Evolutionary conservation across 495 filamentous ascomycete genomes (phyloP), one percentile per base, ranked within the genome.

Genomic region (Staphylotrichum tortipilum): DNA sequence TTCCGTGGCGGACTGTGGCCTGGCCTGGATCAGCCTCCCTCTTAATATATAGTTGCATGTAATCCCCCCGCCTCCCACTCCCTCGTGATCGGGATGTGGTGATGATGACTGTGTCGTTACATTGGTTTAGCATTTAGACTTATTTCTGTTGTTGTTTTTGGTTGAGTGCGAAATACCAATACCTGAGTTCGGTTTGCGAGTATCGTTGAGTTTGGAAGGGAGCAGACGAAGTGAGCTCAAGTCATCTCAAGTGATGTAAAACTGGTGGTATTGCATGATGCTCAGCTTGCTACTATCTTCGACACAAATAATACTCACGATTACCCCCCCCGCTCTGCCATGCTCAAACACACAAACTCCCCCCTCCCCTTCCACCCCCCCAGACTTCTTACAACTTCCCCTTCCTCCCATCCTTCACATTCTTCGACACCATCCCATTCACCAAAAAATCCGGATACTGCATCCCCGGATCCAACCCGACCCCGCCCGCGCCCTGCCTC

Each of bases 401-500:
- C 52, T 68, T 68, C 41, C 59, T 63, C 14, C 66, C 69, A 17
- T 37, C 54, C 57, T 74, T 75, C 22, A 76, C 40, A 38, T 64
- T 45, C 53, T 71, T 68, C 21, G 65, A 68, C 35, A 70, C 62
- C 47, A 68, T 56, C 22, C 71, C 71, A 11, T 54, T 54, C 4
- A 70, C 43, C 53, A 76, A 49, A 42, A 65, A 75, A 26, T 72
- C 62, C 2, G 73, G 73, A 29, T 76, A 76, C 30, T 54, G 33
- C 70, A 73, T 73, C 34, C 55, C 63, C 6, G 59, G 52, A 26
- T 75, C 68, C 9, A 74, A 52, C 21, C 78, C 74, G 2, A 78
- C 71, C 5, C 54, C 60, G 19, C 61, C 55, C 5, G 65, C 62
- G 4, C 71, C 68, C 28, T 72, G 71, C 26, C 68, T 68, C 52